Conservation (phyloP, 1,284 basidiomycete species). For the Ceratobasidium sp. region DNA sequence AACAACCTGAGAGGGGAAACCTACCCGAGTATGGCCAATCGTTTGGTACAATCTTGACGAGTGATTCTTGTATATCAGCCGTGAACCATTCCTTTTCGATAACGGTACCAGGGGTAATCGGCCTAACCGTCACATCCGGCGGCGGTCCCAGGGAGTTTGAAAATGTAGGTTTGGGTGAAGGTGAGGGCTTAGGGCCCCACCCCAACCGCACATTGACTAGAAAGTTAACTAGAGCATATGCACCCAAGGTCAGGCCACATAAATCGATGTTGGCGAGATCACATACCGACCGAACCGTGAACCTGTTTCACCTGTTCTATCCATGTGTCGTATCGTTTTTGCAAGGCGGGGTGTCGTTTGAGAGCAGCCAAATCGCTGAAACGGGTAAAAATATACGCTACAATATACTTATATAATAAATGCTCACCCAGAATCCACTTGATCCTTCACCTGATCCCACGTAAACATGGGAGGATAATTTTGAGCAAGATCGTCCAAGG, state of each 20-base stretch:
- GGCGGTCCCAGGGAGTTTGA: conserved; percentile 14
- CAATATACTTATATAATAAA: background rate
- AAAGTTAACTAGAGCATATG: conserved; percentile 68
- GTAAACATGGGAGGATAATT: conserved; percentile 81
- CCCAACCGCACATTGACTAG: conserved; percentile 73
- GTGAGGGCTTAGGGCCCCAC: conserved; percentile 72
- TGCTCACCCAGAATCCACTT: conserved; percentile 78
- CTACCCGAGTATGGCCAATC: conserved; percentile 87
- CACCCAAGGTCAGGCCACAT: background rate
- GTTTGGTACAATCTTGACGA: conserved; percentile 80
- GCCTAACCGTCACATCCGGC: conserved; percentile 45
- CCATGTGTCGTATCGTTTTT: conserved; percentile 75
- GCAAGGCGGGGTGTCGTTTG: conserved; percentile 77
- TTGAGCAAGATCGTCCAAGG: conserved; percentile 71
- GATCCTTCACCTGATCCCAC: conserved; percentile 78
- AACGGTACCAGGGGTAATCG: conserved; percentile 48
- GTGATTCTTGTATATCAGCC: conserved; percentile 67
- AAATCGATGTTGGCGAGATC: background rate
- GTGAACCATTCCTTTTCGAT: conserved; percentile 68
- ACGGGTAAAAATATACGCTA: background rate
- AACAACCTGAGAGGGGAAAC: conserved; percentile 37
- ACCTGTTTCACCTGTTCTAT: conserved; percentile 65
- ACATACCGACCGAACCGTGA: conserved; percentile 74
- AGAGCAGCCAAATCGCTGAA: conserved; percentile 80
- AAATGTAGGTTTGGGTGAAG: conserved; percentile 37